Evolutionary conservation across 352 stramenopile species (phyloP).

Genomic region (Blastocystis sp.): DNA sequence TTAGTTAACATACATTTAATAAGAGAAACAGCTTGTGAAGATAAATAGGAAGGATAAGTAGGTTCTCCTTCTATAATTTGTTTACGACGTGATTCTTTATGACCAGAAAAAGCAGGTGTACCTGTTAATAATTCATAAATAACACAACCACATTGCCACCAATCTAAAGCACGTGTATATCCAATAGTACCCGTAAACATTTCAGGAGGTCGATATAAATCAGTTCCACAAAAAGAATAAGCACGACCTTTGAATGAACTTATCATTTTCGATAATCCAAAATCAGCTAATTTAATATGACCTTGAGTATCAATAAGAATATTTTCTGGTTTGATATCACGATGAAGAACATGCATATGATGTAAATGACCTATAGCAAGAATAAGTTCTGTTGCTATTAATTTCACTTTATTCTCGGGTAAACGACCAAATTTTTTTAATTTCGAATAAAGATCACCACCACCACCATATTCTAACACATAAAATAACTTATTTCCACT

Average conservation of each 20-base stretch:
- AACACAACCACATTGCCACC: conserved; percentile 14
- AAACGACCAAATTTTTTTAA: too few species aligned
- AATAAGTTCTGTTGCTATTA: conserved; percentile 4
- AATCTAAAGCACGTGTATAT: conserved; percentile 20
- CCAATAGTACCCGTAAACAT: background rate
- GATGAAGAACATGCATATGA: conserved; percentile 14
- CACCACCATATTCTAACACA: conserved; percentile 28
- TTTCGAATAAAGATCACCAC: conserved; percentile 23
- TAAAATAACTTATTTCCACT: conserved; percentile 13
- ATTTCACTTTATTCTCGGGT: too few species aligned
- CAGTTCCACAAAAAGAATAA: conserved; percentile 24
- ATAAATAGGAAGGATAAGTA: background rate
- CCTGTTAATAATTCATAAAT: conserved; percentile 17
- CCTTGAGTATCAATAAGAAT: background rate
- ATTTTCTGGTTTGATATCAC: conserved; percentile 36
- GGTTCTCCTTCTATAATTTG: conserved; percentile 15
- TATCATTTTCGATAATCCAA: conserved; percentile 29
- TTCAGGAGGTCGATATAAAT: conserved; percentile 10
- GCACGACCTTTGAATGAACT: conserved; percentile 10
- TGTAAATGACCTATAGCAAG: conserved; percentile 13
- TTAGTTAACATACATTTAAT: conserved; percentile 27
- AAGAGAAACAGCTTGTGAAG: conserved; percentile 6
- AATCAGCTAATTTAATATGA: conserved; percentile 28
- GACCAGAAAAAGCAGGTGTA: conserved; percentile 2
- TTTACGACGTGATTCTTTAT: background rate